Percentiles rank a stretch among this genome's conserved stretches.
Evolutionary conservation across 129 eudicot genomes (phyloP).

Genomic region (Artemisia annua): DNA sequence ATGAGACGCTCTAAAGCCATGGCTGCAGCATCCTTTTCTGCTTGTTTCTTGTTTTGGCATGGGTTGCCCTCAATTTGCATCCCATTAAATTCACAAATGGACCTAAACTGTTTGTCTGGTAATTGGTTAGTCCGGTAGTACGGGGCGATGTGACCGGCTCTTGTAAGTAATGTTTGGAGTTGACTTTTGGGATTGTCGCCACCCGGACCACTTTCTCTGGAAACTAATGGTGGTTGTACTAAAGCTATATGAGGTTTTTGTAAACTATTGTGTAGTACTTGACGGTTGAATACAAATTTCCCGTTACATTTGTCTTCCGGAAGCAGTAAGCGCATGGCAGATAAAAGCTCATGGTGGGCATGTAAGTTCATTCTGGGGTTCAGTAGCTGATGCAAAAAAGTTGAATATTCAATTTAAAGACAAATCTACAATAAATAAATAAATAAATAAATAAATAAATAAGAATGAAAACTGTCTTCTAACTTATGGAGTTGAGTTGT

Average conservation of each 20-base stretch:
- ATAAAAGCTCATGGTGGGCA: constrained; percentile 62
- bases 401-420: background rate
- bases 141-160: constrained; percentile 76
- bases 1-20: constrained; percentile 74
- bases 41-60: constrained; percentile 77
- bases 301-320: constrained; percentile 67
- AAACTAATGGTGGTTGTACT: constrained; percentile 33
- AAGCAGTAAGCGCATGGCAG: constrained; percentile 75
- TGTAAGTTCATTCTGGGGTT: constrained; percentile 77
- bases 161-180: constrained; percentile 72
- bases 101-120: constrained; percentile 57
- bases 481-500: too few relatives aligned
- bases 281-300: constrained; percentile 64
- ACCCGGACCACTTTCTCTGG: constrained; percentile 81
- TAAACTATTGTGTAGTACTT: constrained; percentile 28
- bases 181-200: constrained; percentile 90
- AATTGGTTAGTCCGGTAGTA: constrained; percentile 51
- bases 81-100: constrained; percentile 77
- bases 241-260: constrained; percentile 37
- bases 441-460: background rate
- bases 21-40: constrained; percentile 94
- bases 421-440: background rate
- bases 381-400: constrained; percentile 49
- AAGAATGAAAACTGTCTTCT: background rate
- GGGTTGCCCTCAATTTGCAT: constrained; percentile 80